phyloP scores from a whole-genome alignment of 192 early-diverging fungal genomes.

The Umbelopsis sp. region DNA sequence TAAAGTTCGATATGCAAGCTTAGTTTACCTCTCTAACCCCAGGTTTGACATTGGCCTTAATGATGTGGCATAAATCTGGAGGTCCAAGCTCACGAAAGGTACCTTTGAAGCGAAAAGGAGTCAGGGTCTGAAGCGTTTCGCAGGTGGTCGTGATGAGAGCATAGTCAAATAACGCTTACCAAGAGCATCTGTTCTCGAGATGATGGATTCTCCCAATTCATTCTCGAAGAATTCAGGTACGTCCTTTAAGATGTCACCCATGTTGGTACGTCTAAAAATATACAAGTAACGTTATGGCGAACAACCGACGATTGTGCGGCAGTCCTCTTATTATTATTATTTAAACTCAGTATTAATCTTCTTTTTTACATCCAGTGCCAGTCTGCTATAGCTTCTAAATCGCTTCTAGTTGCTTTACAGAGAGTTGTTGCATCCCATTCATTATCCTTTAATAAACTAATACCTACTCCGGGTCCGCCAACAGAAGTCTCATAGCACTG shows the following conservation, averaged over 20 bases:
- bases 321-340: neutral
- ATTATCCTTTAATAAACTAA: slow-evolving; percentile 29
- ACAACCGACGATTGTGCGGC: no score
- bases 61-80: slow-evolving; percentile 96
- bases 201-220: slow-evolving; percentile 86
- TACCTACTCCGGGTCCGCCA: slow-evolving; percentile 63
- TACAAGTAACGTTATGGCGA: no score
- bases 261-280: slow-evolving; percentile 21
- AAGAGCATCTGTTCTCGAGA: slow-evolving; percentile 85
- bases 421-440: slow-evolving; percentile 15
- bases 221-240: slow-evolving; percentile 98
- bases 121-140: neutral
- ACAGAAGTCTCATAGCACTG: slow-evolving; percentile 72
- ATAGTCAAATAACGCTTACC: slow-evolving; percentile 57
- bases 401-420: slow-evolving; percentile 15
- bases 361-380: slow-evolving; percentile 4
- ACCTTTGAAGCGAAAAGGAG: slow-evolving; percentile 37
- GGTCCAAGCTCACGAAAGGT: slow-evolving; percentile 93
- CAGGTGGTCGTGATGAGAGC: neutral
- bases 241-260: slow-evolving; percentile 72
- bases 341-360: neutral
- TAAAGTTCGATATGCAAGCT: neutral
- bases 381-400: neutral
- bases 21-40: slow-evolving; percentile 70
- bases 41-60: slow-evolving; percentile 87